Base-by-base conservation (phyloP, 257 asterid species). In the Agastache rugosa region DNA sequence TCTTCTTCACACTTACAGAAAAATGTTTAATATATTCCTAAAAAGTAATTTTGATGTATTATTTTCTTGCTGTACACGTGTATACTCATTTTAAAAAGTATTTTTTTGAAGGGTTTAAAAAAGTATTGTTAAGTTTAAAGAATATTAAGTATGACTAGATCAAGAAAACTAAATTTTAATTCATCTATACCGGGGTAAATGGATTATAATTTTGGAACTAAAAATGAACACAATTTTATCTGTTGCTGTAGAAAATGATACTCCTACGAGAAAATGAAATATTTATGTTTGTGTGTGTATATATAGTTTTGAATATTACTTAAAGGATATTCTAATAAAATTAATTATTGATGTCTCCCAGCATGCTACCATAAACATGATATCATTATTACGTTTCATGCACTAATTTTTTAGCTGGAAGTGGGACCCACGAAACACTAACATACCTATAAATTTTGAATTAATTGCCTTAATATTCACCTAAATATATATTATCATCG, bases 341-440 rank as follows among this genome's bases (percentile, higher is more conserved):
- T 27, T n/a, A 68, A 74, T 74, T 41, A 59, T 70, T 75, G 47
- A 69, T 67, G 68, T 75, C 66, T 75, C 66, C 25, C 64, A 55
- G 72, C 71, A 81, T 74, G 85, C 82, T 70, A 61, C 77, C 71
- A 70, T 61, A 74, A 74, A 69, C 85, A 78, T 82, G 86, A 82
- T 59, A 78, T 86, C 86, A 84, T 84, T 80, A 70, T 74, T 75
- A 76, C 85, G 84, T 80, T 82, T 61, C 34, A 54, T 75, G 70
- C 85, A 83, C 85, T 81, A 76, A 67, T 59, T 59, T 47, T n/a
- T 70, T 42, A 39, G 67, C 67, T 41, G 71, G 66, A 44, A 17
- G 6, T 20, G 47, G 76, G 79, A 34, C 81, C 84, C 81, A 60
- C 64, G 14, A 10, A 11, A 42, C 81, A 58, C 75, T 63, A 45